Conservation (phyloP, 306 rosid species). For the Vicia villosa region DNA sequence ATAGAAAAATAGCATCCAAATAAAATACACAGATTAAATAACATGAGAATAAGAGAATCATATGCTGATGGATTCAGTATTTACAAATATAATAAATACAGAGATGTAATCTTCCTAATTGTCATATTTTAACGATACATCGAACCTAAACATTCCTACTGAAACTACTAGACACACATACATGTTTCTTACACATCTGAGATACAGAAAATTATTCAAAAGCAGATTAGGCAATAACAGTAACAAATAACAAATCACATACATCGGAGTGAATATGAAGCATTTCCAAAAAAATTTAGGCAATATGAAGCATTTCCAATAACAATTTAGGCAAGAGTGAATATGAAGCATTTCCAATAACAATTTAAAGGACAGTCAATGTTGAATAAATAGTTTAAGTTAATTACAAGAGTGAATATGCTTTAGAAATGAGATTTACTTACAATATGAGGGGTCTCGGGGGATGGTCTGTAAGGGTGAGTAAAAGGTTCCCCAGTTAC, state of each 20-base stretch:
- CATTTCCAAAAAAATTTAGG: no score
- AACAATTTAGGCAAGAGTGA: no score
- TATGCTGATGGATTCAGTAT: background rate
- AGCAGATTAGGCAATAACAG: background rate
- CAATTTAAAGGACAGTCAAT: slow-evolving; percentile 5
- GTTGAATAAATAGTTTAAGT: slow-evolving; percentile 20
- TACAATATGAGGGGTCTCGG: slow-evolving; percentile 88
- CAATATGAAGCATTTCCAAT: no score
- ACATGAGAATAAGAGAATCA: slow-evolving; percentile 28
- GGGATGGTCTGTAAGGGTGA: slow-evolving; percentile 81
- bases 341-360: slow-evolving; percentile 1
- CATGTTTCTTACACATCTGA: background rate
- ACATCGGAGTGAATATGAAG: background rate
- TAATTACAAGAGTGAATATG: slow-evolving; percentile 22
- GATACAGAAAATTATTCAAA: background rate
- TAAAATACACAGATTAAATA: background rate
- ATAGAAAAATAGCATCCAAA: slow-evolving; percentile 1
- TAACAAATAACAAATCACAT: slow-evolving; percentile 7
- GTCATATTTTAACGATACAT: background rate
- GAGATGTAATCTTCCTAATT: background rate
- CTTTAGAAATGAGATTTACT: slow-evolving; percentile 44
- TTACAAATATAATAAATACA: slow-evolving; percentile 9
- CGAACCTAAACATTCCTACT: background rate
- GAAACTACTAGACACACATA: slow-evolving; percentile 2
- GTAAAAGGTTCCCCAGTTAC: slow-evolving; percentile 98